Evolutionary conservation across 129 eudicot species (phyloP).

Genomic region (Apium graveolens): DNA sequence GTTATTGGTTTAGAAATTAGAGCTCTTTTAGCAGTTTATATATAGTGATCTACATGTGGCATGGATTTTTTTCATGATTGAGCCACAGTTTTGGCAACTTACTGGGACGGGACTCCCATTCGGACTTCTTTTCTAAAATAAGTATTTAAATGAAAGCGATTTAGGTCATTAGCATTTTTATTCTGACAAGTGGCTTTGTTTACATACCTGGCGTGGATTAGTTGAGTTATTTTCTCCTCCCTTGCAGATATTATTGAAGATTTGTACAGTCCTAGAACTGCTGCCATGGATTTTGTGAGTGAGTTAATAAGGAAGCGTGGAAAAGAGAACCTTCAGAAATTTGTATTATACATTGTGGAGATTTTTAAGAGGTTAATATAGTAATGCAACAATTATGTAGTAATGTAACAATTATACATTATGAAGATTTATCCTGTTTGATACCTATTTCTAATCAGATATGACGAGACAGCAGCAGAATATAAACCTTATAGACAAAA

Average conservation of each 20-base stretch:
- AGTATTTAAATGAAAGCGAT: background rate
- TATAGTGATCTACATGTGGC: background rate
- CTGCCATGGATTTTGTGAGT: conserved; percentile 97
- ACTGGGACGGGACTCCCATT: background rate
- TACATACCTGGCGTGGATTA: background rate
- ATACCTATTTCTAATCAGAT: conserved; percentile 32
- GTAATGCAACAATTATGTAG: background rate
- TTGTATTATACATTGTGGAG: conserved; percentile 72
- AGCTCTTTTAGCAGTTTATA: background rate
- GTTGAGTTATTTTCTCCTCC: background rate
- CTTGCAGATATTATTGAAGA: conserved; percentile 88
- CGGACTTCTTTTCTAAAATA: background rate
- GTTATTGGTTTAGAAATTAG: background rate
- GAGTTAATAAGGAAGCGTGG: conserved; percentile 97
- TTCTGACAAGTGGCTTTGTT: background rate
- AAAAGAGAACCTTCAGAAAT: conserved; percentile 89
- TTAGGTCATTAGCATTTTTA: background rate
- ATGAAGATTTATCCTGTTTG: background rate
- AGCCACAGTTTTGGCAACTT: background rate
- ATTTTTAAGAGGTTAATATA: conserved; percentile 68
- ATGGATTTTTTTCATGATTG: background rate
- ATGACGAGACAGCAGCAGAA: conserved; percentile 58
- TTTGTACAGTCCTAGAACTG: conserved; percentile 94
- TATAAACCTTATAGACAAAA: conserved; percentile 82
- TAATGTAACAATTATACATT: background rate